Evolutionary conservation across 192 early-diverging fungal species (phyloP), one percentile per base, ranked within the genome.

Genomic region (Glomus cerebriforme): DNA sequence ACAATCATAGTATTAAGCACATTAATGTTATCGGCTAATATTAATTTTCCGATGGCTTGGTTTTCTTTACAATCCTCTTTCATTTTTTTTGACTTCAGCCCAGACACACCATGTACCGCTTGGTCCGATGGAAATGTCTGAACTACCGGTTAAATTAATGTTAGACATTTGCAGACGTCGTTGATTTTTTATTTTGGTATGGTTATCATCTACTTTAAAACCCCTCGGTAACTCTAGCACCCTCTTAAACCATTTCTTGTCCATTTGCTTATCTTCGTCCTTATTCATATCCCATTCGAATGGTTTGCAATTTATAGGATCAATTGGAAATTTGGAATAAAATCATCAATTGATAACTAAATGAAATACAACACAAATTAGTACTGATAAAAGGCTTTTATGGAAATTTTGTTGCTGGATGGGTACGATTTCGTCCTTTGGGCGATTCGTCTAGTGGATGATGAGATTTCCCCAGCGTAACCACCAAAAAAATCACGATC

Each of bases 71-170:
- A 37, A 7, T 70, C 35, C 68, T 70, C 68, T 7, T 39, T n/a
- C 26, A 8, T 39, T 70, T 39, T n/a, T 39, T 34, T 70, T 70
- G 4, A 17, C 26, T 39, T 70, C 68, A 70, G 26, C 10, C 68
- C 68, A 70, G 68, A 70, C 7, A 19, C 68, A 70, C 10, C n/a
- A 3, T 12, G 68, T 70, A 24, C n/a, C 34, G 43, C 32, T 39
- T 70, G 73, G 73, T 22, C 73, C 73, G 37, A 75, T 37, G 1
- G 73, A 75, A 47, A 75, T 75, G 31, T 63, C 54, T 32, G 34
- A 12, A 0, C 73, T 32, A 59, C 73, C 73, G 1, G 31, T 60
- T 75, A 75, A 34, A 62, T 17, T 37, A 35, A 62, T 35, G 27
- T 62, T 60, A 10, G 73, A 49, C 19, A 7, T 47, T 75, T 37